A percentile compares a stretch with the other conserved stretches of the same genome.
Conservation (phyloP, 306 rosid genomes). For the Cucurbita pepo region DNA sequence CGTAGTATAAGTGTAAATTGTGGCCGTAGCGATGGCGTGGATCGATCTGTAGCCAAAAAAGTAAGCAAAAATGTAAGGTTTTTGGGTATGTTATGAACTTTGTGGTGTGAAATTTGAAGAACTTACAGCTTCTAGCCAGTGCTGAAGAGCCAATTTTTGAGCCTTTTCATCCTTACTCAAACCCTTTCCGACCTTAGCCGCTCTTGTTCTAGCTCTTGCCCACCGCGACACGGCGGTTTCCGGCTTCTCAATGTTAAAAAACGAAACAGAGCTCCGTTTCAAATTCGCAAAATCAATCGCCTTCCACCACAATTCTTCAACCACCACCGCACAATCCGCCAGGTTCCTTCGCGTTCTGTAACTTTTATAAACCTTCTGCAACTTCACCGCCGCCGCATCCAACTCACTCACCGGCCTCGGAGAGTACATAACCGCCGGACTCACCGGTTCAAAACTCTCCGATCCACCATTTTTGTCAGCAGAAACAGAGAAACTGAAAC, state of each 20-base stretch:
- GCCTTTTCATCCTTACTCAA: constrained; percentile 95
- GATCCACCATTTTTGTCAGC: background rate
- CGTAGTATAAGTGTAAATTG: constrained; percentile 73
- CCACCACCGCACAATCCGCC: constrained; percentile 88
- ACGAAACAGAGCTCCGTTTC: constrained; percentile 62
- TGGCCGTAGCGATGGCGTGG: constrained; percentile 96
- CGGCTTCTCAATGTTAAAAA: constrained; percentile 49
- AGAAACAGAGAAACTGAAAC: constrained; percentile 8
- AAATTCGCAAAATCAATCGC: constrained; percentile 66
- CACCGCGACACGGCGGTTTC: constrained; percentile 73
- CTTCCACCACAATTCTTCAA: constrained; percentile 93
- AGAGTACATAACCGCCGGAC: constrained; percentile 31
- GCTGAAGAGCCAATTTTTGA: constrained; percentile 80
- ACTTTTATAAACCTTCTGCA: constrained; percentile 80
- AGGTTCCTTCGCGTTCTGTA: constrained; percentile 82
- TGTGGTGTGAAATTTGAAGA: background rate
- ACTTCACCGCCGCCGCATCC: constrained; percentile 64
- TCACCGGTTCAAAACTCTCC: background rate
- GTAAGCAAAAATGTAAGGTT: background rate
- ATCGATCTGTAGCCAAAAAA: constrained; percentile 43
- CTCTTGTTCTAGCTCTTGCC: constrained; percentile 90
- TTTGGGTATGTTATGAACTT: no score
- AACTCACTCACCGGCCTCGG: constrained; percentile 57
- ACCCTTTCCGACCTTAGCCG: constrained; percentile 98
- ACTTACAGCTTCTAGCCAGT: constrained; percentile 95